Evolutionary conservation across 2,329 filamentous ascomycete species (phyloP), one percentile per base, ranked within the genome.

Genomic region (Diplodia seriata): DNA sequence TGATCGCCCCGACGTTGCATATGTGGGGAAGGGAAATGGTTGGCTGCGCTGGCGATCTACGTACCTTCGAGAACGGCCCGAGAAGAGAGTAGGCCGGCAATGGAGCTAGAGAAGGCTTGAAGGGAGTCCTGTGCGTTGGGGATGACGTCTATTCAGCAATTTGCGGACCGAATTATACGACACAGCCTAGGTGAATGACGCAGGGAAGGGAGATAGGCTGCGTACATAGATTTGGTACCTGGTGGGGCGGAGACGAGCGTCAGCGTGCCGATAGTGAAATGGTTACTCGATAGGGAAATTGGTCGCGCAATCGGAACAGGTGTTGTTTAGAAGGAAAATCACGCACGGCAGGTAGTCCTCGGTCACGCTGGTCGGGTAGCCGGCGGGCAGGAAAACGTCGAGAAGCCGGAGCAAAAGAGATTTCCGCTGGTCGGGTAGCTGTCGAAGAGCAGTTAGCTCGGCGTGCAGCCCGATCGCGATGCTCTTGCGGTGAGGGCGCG

Each of bases 301-400:
- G n/a, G 29, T 20, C 14, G 40, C 23, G 56, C 38, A 47, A 62
- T 7, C 33, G 40, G 43, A 40, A 29, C 59, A 63, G 47, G 47
- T 51, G 59, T 51, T 51, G 59, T 51, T 62, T 26, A 26, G 3
- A 26, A 26, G 23, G 23, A 26, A 26, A 26, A 20, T 8, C 11
- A 68, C 67, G 40, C 47, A 96, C 81, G 90, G 85, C 4, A 93
- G 83, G 78, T 97, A 97, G 78, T 97, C 93, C 15, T 87, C 82
- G 1, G 91, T 94, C 36, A 97, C 94, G 59, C 90, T 95, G 72
- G 93, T 87, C 0, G 93, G 94, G 78, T 90, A 97, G n/a, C 93
- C 93, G 1, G 91, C 89, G 0, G 94, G 94, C 1, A 97, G 84
- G 76, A 97, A 97, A 33, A 94, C 86, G 72, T 92, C 89, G 51